Percentiles rank a stretch among this genome's conserved stretches.
Conservation (phyloP, 1,139 yeast genomes). For the Wickerhamomyces sp. region DNA sequence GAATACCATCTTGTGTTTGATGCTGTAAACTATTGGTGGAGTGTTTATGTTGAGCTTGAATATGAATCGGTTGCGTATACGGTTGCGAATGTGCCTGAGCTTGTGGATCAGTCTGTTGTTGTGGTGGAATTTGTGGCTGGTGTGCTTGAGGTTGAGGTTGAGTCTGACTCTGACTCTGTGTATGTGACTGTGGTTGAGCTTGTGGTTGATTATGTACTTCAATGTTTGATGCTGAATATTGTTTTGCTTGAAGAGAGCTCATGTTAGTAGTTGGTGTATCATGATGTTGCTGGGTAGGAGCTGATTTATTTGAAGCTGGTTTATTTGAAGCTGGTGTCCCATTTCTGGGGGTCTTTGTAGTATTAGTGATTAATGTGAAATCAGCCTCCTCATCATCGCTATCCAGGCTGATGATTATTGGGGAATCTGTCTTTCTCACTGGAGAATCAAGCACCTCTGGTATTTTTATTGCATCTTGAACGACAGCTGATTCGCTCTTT, state of each 20-base stretch:
- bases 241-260: not conserved
- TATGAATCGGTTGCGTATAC: too few relatives aligned
- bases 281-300: not conserved
- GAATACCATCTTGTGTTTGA: too few relatives aligned
- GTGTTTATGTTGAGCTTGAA: too few relatives aligned
- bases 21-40: too few relatives aligned
- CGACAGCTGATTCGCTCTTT: too few relatives aligned
- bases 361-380: not conserved
- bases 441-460: too few relatives aligned
- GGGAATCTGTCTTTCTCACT: slow-evolving; percentile 15
- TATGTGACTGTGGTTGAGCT: not conserved
- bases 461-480: too few relatives aligned
- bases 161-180: not conserved
- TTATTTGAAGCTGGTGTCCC: not conserved
- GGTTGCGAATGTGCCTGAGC: not conserved
- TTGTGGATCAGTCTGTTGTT: not conserved
- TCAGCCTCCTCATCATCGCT: slow-evolving; percentile 29
- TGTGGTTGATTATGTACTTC: not conserved
- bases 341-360: slow-evolving; percentile 2
- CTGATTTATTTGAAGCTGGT: not conserved
- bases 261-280: not conserved
- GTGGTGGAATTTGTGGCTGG: not conserved
- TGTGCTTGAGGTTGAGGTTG: not conserved
- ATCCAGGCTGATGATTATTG: slow-evolving; percentile 28
- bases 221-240: not conserved